Conservation (phyloP, 2,329 filamentous ascomycete species). For the Parascedosporium putredinis region DNA sequence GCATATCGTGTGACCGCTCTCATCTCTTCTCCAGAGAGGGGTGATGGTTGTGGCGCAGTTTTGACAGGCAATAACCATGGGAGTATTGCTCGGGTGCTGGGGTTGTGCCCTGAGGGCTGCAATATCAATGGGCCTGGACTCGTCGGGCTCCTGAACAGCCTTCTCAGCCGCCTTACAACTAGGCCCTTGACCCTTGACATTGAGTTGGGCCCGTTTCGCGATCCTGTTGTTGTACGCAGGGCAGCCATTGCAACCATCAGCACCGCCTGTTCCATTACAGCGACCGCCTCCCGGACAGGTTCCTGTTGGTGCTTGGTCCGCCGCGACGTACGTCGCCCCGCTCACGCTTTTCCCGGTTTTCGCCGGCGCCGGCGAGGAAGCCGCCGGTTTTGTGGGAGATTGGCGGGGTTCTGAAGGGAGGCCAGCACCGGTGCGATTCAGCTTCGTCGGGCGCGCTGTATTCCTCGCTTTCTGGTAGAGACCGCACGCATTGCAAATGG, state of each 20-base stretch:
- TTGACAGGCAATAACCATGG: slow-evolving; percentile 78
- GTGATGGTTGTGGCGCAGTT: slow-evolving; percentile 97
- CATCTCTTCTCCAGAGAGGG: slow-evolving; percentile 88
- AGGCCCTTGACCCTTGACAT: slow-evolving; percentile 37
- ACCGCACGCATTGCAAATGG: slow-evolving; percentile 96
- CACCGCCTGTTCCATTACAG: slow-evolving; percentile 93
- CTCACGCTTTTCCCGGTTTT: slow-evolving; percentile 30
- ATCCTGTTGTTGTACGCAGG: slow-evolving; percentile 96
- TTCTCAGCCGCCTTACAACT: slow-evolving; percentile 7
- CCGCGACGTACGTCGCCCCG: slow-evolving; percentile 63
- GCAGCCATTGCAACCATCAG: slow-evolving; percentile 89
- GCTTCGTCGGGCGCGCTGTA: slow-evolving; percentile 76
- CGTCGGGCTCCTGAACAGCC: slow-evolving; percentile 10
- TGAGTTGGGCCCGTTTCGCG: slow-evolving; percentile 72
- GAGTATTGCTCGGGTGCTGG: slow-evolving; percentile 31
- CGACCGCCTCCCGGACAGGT: slow-evolving; percentile 90
- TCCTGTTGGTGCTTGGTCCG: slow-evolving; percentile 65
- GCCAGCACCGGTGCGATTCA: slow-evolving; percentile 63
- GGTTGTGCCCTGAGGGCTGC: slow-evolving; percentile 31
- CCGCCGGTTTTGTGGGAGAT: slow-evolving; percentile 24
- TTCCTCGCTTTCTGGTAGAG: slow-evolving; percentile 92
- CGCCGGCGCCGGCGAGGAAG: slow-evolving; percentile 23
- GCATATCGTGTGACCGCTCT: slow-evolving; percentile 92
- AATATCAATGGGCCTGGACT: slow-evolving; percentile 19
- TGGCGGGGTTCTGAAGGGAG: slow-evolving; percentile 32